A percentile compares a stretch with the other conserved stretches of the same genome.
Evolutionary conservation across 108 stramenopile genomes (phyloP).

Genomic region (Discostella stelligeroides): DNA sequence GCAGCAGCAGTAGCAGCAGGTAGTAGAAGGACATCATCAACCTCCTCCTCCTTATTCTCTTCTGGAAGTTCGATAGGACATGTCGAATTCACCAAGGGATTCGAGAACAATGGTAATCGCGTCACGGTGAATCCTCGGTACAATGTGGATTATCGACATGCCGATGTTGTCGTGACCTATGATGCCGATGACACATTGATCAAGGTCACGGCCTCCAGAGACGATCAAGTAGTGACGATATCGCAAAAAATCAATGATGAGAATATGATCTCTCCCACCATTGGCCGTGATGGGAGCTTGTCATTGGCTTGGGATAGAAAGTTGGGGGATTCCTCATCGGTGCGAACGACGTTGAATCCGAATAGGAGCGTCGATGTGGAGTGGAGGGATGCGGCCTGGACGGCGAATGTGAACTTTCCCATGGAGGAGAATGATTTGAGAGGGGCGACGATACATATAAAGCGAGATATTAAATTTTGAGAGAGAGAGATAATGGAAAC

Average conservation of each 20-base stretch:
- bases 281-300: conserved; percentile 69
- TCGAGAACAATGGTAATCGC: conserved; percentile 75
- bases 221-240: conserved; percentile 78
- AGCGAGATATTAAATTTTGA: conserved; percentile 84
- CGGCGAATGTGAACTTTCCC: conserved; percentile 80
- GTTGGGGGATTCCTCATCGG: conserved; percentile 69
- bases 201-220: conserved; percentile 60
- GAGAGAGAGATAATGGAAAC: not conserved
- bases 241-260: conserved; percentile 76
- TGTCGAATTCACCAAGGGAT: conserved; percentile 82
- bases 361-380: conserved; percentile 79
- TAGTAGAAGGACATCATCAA: not conserved
- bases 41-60: conserved; percentile 10
- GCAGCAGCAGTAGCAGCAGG: not conserved
- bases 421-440: conserved; percentile 68
- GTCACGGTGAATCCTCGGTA: conserved; percentile 82
- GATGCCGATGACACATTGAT: conserved; percentile 75
- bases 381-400: conserved; percentile 87
- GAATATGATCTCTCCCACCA: conserved; percentile 79
- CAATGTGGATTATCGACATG: conserved; percentile 59
- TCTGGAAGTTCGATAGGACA: conserved; percentile 9
- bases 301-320: conserved; percentile 80
- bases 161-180: conserved; percentile 80
- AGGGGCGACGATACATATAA: conserved; percentile 79
- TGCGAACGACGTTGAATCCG: conserved; percentile 74